Conservation (phyloP, 805 yeast genomes). For the Candida stauntonica region DNA sequence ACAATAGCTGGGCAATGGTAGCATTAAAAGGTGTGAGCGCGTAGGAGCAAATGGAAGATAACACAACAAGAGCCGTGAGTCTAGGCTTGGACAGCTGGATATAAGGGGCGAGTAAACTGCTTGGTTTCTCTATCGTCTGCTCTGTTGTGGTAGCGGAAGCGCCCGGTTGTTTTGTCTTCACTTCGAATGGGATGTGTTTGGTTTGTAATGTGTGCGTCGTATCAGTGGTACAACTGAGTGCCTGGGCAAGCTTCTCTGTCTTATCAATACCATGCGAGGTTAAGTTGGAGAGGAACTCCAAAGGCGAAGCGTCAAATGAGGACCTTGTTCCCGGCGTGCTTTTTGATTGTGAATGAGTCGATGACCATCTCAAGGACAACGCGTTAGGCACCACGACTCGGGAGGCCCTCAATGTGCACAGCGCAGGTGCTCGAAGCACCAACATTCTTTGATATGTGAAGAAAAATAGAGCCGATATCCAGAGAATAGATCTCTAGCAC, state of each 20-base stretch:
- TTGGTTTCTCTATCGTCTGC: conserved; percentile 1
- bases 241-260: conserved; percentile 21
- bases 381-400: conserved; percentile 1
- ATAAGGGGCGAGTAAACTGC: conserved; percentile 48
- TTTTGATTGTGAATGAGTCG: conserved; percentile 4
- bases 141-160: conserved; percentile 11
- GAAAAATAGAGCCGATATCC: too few species aligned
- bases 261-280: conserved; percentile 8
- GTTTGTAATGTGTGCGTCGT: conserved; percentile 14
- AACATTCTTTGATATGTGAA: conserved; percentile 9
- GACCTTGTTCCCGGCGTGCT: background rate
- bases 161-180: conserved; percentile 44
- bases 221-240: conserved; percentile 20
- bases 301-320: conserved; percentile 31
- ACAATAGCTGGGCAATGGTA: conserved; percentile 62
- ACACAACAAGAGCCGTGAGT: conserved; percentile 78
- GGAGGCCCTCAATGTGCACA: conserved; percentile 5
- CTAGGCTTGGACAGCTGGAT: conserved; percentile 87
- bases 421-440: conserved; percentile 7
- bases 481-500: too few species aligned
- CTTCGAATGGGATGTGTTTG: conserved; percentile 51
- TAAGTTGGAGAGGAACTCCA: conserved; percentile 35
- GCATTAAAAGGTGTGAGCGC: conserved; percentile 86
- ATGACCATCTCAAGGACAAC: conserved; percentile 3
- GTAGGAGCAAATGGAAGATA: conserved; percentile 90